Conservation (phyloP, 1,284 basidiomycete genomes). For the Sporisorium exsertum region DNA sequence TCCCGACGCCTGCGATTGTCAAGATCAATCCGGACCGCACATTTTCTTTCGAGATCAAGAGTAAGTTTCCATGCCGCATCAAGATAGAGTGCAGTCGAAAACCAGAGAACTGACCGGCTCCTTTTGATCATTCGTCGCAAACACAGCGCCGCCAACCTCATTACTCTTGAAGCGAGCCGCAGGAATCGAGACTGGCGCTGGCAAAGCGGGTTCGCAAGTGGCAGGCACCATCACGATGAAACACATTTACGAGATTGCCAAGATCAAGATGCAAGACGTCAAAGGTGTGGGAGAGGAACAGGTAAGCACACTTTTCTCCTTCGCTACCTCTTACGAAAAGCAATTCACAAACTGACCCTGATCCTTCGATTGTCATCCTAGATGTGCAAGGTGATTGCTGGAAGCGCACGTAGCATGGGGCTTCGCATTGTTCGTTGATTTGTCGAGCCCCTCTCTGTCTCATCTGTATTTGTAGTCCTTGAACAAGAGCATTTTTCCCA, state of each 20-base stretch:
- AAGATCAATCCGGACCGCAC: constrained; percentile 93
- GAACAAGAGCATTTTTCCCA: background rate
- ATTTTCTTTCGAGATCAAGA: constrained; percentile 79
- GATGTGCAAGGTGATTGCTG: constrained; percentile 62
- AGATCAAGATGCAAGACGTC: constrained; percentile 88
- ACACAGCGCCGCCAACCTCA: constrained; percentile 84
- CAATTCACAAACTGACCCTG: background rate
- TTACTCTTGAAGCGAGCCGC: constrained; percentile 89
- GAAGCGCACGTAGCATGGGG: constrained; percentile 59
- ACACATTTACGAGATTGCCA: constrained; percentile 98
- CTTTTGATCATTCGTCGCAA: no score
- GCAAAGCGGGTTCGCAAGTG: constrained; percentile 77
- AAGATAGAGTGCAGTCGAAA: background rate
- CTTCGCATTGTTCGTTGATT: constrained; percentile 50
- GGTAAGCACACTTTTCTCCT: constrained; percentile 24
- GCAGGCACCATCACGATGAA: constrained; percentile 89
- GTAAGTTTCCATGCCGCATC: constrained; percentile 31
- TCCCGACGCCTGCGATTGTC: constrained; percentile 90
- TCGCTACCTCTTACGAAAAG: background rate
- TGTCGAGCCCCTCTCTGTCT: background rate
- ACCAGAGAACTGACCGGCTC: background rate
- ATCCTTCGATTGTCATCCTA: background rate
- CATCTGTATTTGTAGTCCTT: constrained; percentile 37
- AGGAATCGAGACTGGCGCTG: constrained; percentile 84
- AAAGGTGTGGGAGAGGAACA: constrained; percentile 61